Evolutionary conservation across 2,329 filamentous ascomycete species (phyloP).

Genomic region (Corinectria fuckeliana): DNA sequence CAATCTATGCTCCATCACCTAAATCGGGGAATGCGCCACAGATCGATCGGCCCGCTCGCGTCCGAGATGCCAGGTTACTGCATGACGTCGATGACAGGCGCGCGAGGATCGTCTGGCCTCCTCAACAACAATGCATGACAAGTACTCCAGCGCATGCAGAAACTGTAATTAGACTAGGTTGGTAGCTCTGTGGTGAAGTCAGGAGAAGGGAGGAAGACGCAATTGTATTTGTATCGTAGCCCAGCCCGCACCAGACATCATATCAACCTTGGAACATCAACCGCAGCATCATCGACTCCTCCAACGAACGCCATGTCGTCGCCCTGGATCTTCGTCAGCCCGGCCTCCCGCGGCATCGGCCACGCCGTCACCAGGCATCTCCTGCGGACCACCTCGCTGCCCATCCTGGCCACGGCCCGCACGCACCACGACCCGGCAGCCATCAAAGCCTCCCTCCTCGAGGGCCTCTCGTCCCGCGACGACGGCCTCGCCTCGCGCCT

Average conservation of each 20-base stretch:
- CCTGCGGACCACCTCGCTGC: slow-evolving; percentile 53
- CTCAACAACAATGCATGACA: neutral
- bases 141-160: neutral
- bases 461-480: slow-evolving; percentile 34
- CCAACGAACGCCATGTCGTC: slow-evolving; percentile 55
- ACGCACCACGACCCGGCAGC: slow-evolving; percentile 40
- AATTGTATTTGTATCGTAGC: neutral
- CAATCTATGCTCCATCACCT: neutral
- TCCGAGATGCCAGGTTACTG: neutral
- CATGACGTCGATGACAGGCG: neutral
- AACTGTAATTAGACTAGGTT: neutral
- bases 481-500: slow-evolving; percentile 43
- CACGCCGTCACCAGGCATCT: slow-evolving; percentile 56
- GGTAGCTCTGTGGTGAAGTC: neutral
- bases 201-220: neutral
- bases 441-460: slow-evolving; percentile 45
- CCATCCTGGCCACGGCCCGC: slow-evolving; percentile 56
- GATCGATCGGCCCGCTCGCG: neutral
- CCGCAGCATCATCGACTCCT: neutral
- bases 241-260: too few species aligned
- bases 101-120: neutral
- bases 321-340: slow-evolving; percentile 61
- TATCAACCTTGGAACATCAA: neutral
- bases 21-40: neutral
- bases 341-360: slow-evolving; percentile 57